A percentile compares a stretch with the other conserved stretches of the same genome.
Conservation (phyloP, 768 basidiomycete species). For the Amanita molliuscula region DNA sequence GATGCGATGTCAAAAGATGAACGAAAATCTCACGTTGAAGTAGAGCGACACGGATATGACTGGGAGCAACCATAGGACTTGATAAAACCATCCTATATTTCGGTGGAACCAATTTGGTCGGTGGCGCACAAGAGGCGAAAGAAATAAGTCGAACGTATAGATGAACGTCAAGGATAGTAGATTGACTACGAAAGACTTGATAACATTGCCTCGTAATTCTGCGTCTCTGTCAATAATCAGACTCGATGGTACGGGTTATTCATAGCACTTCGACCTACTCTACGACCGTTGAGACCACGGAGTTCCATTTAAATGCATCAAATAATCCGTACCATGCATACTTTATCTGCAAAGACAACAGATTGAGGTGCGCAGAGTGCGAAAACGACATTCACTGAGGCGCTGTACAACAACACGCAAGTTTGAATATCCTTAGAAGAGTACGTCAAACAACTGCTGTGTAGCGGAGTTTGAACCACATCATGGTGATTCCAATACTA, state of each 20-base stretch:
- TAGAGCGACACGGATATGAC: constrained; percentile 70
- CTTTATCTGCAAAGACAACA: constrained; percentile 40
- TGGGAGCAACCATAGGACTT: constrained; percentile 70
- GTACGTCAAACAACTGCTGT: no score
- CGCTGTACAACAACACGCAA: no score
- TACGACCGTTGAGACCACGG: constrained; percentile 44
- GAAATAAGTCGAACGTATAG: constrained; percentile 63
- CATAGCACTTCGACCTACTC: constrained; percentile 33
- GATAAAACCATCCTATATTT: constrained; percentile 70
- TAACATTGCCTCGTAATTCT: constrained; percentile 63
- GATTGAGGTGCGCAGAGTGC: background rate
- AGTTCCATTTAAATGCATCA: constrained; percentile 68
- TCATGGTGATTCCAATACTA: no score
- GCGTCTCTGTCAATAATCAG: constrained; percentile 40
- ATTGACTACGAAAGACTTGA: constrained; percentile 71
- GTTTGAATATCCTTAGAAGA: no score
- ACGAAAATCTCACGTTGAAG: constrained; percentile 54
- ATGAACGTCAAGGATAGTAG: constrained; percentile 60
- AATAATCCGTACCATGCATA: constrained; percentile 52
- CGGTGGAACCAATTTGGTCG: constrained; percentile 58
- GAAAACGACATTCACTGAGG: background rate
- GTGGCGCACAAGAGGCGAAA: constrained; percentile 56
- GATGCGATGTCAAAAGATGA: background rate
- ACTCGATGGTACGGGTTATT: constrained; percentile 3
- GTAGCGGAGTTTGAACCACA: background rate